These are phyloP conservation scores for Xylaria intraflava DNA, from an alignment of 495 filamentous ascomycete genomes.

Conservation along the genomic window DNA sequence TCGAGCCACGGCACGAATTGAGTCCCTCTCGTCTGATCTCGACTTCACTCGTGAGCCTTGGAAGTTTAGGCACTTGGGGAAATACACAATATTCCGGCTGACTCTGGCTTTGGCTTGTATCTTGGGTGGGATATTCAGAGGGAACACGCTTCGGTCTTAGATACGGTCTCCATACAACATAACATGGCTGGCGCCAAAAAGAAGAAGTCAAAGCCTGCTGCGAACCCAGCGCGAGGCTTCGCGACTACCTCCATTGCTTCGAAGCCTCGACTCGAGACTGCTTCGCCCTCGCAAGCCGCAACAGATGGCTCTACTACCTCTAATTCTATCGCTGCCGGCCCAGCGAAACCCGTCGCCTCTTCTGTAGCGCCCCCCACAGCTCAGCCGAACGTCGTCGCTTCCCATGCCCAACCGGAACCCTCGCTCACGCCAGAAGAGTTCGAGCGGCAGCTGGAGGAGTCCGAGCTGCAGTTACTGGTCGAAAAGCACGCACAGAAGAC, in stretches of 20 bases:
- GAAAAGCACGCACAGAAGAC: slow-evolving; percentile 72
- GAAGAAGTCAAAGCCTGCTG: slow-evolving; percentile 77
- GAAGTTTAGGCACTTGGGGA: no score
- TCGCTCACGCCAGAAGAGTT: slow-evolving; percentile 73
- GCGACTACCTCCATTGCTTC: slow-evolving; percentile 86
- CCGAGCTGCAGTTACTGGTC: slow-evolving; percentile 72
- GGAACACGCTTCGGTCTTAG: no score
- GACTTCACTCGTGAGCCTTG: no score
- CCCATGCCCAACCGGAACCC: slow-evolving; percentile 41
- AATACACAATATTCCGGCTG: background rate
- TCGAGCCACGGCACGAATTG: no score
- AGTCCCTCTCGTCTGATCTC: no score
- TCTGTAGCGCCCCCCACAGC: slow-evolving; percentile 30
- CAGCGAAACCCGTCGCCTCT: slow-evolving; percentile 20
- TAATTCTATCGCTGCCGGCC: background rate
- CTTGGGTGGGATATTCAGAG: background rate
- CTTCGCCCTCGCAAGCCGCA: slow-evolving; percentile 12
- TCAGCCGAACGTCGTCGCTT: slow-evolving; percentile 22
- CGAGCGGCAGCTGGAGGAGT: slow-evolving; percentile 72
- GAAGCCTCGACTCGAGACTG: slow-evolving; percentile 49
- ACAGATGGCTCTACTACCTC: background rate
- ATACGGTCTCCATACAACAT: no score
- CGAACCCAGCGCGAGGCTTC: slow-evolving; percentile 84
- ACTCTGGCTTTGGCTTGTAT: background rate
- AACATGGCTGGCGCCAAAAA: slow-evolving; percentile 70